These are phyloP conservation scores for Leccinum longicurvipes DNA, from an alignment of 768 basidiomycete genomes.

Conservation along the genomic window DNA sequence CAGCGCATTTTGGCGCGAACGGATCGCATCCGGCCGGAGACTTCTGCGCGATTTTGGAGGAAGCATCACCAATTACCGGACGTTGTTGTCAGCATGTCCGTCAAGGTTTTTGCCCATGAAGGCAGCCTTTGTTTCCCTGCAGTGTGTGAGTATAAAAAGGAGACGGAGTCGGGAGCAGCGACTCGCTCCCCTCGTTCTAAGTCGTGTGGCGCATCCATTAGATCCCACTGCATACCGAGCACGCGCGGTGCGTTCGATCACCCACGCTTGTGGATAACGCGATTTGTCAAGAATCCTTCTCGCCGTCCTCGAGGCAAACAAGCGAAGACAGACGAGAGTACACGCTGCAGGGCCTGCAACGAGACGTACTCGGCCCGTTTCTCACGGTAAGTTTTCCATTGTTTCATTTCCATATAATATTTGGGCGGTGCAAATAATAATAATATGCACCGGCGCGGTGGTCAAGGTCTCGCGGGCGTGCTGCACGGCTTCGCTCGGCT, in stretches of 20 bases:
- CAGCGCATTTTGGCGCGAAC: conserved; percentile 10
- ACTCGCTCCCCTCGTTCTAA: not conserved
- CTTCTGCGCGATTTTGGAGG: conserved; percentile 6
- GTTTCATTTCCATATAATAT: conserved; percentile 26
- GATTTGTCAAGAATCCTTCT: conserved; percentile 24
- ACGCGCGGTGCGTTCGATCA: conserved; percentile 19
- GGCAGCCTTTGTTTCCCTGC: conserved; percentile 6
- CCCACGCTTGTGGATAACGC: conserved; percentile 21
- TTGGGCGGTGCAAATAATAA: conserved; percentile 29
- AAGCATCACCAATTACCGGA: conserved; percentile 11
- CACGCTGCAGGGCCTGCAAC: conserved; percentile 8
- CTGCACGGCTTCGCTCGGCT: conserved; percentile 22
- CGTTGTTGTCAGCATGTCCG: conserved; percentile 14
- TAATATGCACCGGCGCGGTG: conserved; percentile 22
- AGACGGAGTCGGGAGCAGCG: conserved; percentile 1
- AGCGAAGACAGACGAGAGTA: conserved; percentile 26
- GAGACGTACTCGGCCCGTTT: conserved; percentile 14
- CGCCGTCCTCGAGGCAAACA: conserved; percentile 32
- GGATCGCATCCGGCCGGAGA: conserved; percentile 14
- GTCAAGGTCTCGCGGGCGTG: conserved; percentile 19
- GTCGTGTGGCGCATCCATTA: conserved; percentile 14
- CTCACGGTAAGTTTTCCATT: conserved; percentile 34
- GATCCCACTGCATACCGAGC: conserved; percentile 8
- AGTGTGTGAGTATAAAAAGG: conserved; percentile 20
- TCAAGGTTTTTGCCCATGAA: not conserved